Conservation (phyloP, 2,329 filamentous ascomycete genomes). For the Xylariaceae sp. region DNA sequence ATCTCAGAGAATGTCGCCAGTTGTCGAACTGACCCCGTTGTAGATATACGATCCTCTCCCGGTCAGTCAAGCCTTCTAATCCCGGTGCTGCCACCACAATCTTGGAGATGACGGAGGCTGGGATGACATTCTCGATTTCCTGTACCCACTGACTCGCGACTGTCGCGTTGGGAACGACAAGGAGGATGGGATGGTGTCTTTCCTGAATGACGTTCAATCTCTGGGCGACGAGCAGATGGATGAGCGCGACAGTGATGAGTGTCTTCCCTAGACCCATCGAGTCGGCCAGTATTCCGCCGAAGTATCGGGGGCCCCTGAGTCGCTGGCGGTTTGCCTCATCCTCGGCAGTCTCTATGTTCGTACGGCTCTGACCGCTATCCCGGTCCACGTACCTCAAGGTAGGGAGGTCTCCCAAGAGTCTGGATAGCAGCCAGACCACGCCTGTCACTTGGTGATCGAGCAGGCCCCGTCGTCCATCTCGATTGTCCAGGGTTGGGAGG, state of each 20-base stretch:
- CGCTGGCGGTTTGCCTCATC: constrained; percentile 15
- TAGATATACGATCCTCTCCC: constrained; percentile 9
- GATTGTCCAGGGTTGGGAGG: constrained; percentile 19
- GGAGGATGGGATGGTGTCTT: constrained; percentile 21
- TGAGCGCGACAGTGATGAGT: constrained; percentile 19
- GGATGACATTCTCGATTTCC: constrained; percentile 18
- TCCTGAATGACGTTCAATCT: constrained; percentile 12
- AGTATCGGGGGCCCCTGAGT: constrained; percentile 21
- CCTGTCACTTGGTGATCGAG: constrained; percentile 26
- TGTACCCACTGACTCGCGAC: constrained; percentile 26
- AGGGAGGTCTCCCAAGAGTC: constrained; percentile 24
- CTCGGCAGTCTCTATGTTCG: not conserved
- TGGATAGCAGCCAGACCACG: constrained; percentile 28
- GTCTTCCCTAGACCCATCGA: constrained; percentile 30
- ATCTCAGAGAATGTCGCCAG: constrained; percentile 17
- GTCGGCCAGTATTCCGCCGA: constrained; percentile 26
- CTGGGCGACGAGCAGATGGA: constrained; percentile 21
- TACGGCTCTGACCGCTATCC: not conserved
- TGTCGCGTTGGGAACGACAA: constrained; percentile 21
- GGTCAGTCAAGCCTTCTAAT: not conserved
- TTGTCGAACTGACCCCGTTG: constrained; percentile 5
- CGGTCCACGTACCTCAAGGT: constrained; percentile 9
- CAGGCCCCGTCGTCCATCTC: constrained; percentile 19
- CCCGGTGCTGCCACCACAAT: constrained; percentile 19
- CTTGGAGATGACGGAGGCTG: constrained; percentile 1